Evolutionary conservation across 805 yeast species (phyloP).

Genomic region (Wickerhamomyces pijperi): DNA sequence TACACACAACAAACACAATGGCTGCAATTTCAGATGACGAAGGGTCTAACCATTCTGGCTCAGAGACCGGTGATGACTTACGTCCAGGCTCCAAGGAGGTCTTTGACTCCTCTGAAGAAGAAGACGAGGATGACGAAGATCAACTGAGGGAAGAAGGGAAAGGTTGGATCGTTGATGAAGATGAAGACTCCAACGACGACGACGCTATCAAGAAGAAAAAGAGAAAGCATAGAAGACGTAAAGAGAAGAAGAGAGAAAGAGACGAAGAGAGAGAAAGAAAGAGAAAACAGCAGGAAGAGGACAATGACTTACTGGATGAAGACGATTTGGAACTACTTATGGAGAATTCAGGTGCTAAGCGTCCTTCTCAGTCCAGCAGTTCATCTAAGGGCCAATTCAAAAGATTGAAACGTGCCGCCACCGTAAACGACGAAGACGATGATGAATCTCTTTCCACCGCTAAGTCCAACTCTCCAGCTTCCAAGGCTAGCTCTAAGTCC

Average conservation of each 20-base stretch:
- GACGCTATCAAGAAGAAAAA: constrained; percentile 30
- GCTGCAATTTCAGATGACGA: constrained; percentile 15
- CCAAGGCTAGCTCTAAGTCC: background rate
- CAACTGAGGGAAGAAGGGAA: constrained; percentile 76
- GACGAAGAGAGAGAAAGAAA: constrained; percentile 27
- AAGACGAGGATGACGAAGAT: constrained; percentile 86
- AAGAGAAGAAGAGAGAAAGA: constrained; percentile 26
- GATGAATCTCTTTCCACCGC: background rate
- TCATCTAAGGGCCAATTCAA: constrained; percentile 32
- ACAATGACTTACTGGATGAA: constrained; percentile 78
- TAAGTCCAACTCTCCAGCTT: too few species aligned
- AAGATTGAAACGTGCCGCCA: constrained; percentile 70
- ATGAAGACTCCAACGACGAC: constrained; percentile 72
- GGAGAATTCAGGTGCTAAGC: constrained; percentile 77
- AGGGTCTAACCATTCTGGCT: constrained; percentile 5
- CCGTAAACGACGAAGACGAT: constrained; percentile 18
- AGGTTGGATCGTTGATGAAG: constrained; percentile 83
- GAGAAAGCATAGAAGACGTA: constrained; percentile 26
- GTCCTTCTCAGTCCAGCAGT: constrained; percentile 7
- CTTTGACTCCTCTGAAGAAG: constrained; percentile 79
- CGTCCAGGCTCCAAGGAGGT: constrained; percentile 13
- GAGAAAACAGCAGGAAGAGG: constrained; percentile 36
- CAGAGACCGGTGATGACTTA: constrained; percentile 30
- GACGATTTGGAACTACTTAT: constrained; percentile 87
- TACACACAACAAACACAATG: constrained; percentile 3